Evolutionary conservation across 2,329 filamentous ascomycete species (phyloP).

Genomic region (Nemania bipapillata): DNA sequence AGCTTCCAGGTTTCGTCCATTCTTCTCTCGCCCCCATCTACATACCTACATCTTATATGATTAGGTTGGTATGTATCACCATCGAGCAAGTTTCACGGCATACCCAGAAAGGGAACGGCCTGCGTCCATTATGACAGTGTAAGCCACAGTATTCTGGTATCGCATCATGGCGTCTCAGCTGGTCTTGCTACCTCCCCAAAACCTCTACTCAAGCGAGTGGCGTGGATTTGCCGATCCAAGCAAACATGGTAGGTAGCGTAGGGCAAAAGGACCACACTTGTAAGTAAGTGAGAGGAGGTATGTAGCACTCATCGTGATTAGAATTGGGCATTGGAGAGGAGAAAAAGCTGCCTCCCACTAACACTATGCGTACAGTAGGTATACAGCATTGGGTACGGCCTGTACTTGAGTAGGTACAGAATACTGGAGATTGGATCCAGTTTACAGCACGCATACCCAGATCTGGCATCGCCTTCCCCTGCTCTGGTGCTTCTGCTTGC

Average conservation of each 20-base stretch:
- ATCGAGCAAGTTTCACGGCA: slow-evolving; percentile 1
- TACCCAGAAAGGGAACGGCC: slow-evolving; percentile 2
- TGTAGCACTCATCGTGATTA: neutral
- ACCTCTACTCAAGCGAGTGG: slow-evolving; percentile 28
- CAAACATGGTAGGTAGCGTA: neutral
- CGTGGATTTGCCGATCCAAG: slow-evolving; percentile 28
- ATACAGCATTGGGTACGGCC: too few species aligned
- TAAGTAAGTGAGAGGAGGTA: too few species aligned
- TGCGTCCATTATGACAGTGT: neutral
- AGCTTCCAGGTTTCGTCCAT: too few species aligned
- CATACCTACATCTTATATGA: neutral
- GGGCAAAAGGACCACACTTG: slow-evolving; percentile 10
- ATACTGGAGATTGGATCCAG: slow-evolving; percentile 18
- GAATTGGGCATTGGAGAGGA: neutral
- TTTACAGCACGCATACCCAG: neutral
- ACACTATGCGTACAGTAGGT: neutral
- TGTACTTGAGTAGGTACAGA: too few species aligned
- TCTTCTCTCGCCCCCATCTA: too few species aligned
- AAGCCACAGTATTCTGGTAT: neutral
- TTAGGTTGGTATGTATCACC: neutral
- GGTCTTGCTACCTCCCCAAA: slow-evolving; percentile 19
- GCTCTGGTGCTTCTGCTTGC: too few species aligned
- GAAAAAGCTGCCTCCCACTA: slow-evolving; percentile 1
- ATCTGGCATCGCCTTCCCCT: slow-evolving; percentile 28
- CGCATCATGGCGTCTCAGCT: slow-evolving; percentile 29